These are phyloP conservation scores for Torulaspora maleeae DNA, from an alignment of 805 yeast genomes.

Conservation along the genomic window DNA sequence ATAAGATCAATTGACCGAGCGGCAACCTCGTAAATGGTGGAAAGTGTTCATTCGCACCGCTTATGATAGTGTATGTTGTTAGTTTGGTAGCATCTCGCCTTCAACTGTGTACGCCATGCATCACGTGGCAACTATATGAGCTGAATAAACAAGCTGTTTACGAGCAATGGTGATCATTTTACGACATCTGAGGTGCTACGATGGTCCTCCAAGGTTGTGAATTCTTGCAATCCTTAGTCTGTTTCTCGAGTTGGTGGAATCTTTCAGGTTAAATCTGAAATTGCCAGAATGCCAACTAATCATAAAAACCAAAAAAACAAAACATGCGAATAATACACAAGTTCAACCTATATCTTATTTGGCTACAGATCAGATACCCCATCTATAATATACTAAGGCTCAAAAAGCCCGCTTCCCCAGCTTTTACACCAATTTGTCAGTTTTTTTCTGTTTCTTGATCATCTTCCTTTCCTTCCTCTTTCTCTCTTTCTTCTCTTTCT, in stretches of 20 bases:
- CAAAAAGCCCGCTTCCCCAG: not conserved
- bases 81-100: no score
- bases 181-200: no score
- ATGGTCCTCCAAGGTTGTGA: no score
- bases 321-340: constrained; percentile 5
- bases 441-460: constrained; percentile 16
- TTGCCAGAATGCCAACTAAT: not conserved
- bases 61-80: not conserved
- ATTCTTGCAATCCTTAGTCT: not conserved
- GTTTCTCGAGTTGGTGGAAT: not conserved
- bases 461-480: constrained; percentile 25
- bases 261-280: not conserved
- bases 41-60: not conserved
- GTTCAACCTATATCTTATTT: not conserved
- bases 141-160: no score
- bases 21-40: not conserved
- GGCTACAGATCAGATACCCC: not conserved
- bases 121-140: not conserved
- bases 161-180: no score
- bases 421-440: not conserved
- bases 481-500: constrained; percentile 21
- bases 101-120: not conserved
- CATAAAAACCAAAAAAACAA: not conserved
- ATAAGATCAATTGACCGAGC: constrained; percentile 3
- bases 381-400: not conserved